Base-by-base conservation (phyloP, 257 asterid genomes). In the Voacanga thouarsii region DNA sequence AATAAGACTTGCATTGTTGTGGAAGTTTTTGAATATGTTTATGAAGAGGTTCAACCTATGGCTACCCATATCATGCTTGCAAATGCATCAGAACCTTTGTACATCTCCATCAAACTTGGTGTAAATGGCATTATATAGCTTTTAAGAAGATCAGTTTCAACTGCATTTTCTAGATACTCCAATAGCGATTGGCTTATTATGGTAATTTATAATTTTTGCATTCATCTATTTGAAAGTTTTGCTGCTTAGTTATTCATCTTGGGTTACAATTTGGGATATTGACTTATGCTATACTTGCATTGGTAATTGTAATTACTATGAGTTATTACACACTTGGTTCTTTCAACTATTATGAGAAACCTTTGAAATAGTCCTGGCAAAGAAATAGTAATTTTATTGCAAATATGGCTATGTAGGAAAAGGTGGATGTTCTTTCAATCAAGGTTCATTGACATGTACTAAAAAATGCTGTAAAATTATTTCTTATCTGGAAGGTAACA, bases 21-120 rank as follows among this genome's bases (percentile, higher is more conserved):
- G 72, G 98, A 97, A 77, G 88, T 87, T 82, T 96, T 97, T 23
- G 99, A 93, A 83, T 96, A 93, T 71, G 88, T 95, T 80, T 96
- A 92, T 75, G 97, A 96, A 78, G 99, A 96, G 87, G 91, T 90
- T 82, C 97, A 90, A 78, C 97, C 97, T 75, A 94, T 96, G 84
- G 96, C 98, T 82, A 86, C 91, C 81, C 89, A 92, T 90, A 98
- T 96, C 63, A 86, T 92, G 87, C 97, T 92, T 68, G 98, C 97
- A 73, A 98, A 96, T 87, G 98, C 96, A 77, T 90, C 99, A 63
- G 99, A 96, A 92, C 97, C 96, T 49, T 85, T 96, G 80, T 92
- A 93, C 87, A 89, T 92, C 74, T 92, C 98, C 73, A 95, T 93
- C 82, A 93, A 92, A 87, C 87, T 96, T 85, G 97, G 99, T 47